Percentiles rank a stretch among this genome's conserved stretches.
These are phyloP conservation scores for Pseudotsuga menziesii DNA, from an alignment of 75 land plant species.

Conservation along the genomic window DNA sequence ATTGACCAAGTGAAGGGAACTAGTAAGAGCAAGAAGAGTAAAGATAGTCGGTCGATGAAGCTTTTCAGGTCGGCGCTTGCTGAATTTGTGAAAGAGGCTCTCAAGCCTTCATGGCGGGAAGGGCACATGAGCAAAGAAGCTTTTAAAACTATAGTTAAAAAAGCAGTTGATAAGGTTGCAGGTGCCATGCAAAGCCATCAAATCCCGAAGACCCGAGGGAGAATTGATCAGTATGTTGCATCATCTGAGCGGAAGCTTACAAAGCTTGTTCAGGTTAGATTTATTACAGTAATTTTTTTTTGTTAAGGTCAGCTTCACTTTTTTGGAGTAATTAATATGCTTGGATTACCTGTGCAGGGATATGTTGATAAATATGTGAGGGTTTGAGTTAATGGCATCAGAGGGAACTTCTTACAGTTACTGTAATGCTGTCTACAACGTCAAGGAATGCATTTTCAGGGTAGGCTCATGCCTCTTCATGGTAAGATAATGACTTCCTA, in stretches of 20 bases:
- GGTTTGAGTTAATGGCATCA: neutral
- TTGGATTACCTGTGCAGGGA: slow-evolving; percentile 31
- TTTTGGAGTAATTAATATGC: neutral
- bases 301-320: neutral
- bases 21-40: slow-evolving; percentile 49
- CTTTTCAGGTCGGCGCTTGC: slow-evolving; percentile 60
- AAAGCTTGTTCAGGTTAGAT: slow-evolving; percentile 77
- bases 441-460: neutral
- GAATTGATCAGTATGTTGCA: slow-evolving; percentile 59
- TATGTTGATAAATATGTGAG: slow-evolving; percentile 47
- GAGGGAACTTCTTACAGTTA: neutral
- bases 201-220: slow-evolving; percentile 55
- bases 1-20: slow-evolving; percentile 35
- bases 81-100: slow-evolving; percentile 67
- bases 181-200: slow-evolving; percentile 44
- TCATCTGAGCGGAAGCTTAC: slow-evolving; percentile 59
- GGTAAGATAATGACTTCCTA: neutral
- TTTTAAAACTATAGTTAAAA: slow-evolving; percentile 81
- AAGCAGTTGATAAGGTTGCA: slow-evolving; percentile 83
- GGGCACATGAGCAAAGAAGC: slow-evolving; percentile 87
- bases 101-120: slow-evolving; percentile 86
- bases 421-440: neutral
- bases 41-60: slow-evolving; percentile 57
- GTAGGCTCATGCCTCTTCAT: neutral
- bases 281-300: neutral